Conservation (phyloP, 768 basidiomycete species). For the Dioszegia hungarica region DNA sequence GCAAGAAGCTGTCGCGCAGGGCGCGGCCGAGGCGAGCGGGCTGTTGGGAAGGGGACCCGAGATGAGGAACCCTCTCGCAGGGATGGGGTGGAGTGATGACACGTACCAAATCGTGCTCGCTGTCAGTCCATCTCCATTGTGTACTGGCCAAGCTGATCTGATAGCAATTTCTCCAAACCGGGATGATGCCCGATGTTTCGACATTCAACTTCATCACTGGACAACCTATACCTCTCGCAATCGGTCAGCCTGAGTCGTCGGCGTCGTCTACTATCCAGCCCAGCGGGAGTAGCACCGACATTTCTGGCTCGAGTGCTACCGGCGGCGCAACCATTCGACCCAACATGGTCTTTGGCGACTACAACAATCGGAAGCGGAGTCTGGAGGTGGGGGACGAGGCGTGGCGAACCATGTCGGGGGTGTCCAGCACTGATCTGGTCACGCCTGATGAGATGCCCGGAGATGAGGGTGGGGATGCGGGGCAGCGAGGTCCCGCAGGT, state of each 20-base stretch:
- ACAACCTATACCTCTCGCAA: not conserved
- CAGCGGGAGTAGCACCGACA: no score
- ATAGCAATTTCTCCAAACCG: conserved; percentile 39
- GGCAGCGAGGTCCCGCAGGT: no score
- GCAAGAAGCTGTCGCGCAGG: conserved; percentile 37
- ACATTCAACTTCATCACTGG: conserved; percentile 5
- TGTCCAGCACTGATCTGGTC: no score
- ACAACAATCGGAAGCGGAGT: not conserved
- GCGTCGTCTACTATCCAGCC: no score
- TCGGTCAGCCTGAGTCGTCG: not conserved
- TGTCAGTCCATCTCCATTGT: conserved; percentile 38
- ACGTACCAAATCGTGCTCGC: conserved; percentile 76
- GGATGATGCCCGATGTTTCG: conserved; percentile 32
- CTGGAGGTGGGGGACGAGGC: not conserved
- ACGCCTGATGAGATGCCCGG: no score
- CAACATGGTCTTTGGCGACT: conserved; percentile 27
- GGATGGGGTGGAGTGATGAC: conserved; percentile 82
- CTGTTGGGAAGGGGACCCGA: not conserved
- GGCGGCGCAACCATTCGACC: conserved; percentile 26
- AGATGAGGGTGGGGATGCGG: no score
- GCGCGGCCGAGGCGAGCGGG: conserved; percentile 4
- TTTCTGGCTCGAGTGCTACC: not conserved
- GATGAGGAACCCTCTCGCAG: conserved; percentile 66
- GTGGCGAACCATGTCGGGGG: not conserved
- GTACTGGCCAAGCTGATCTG: not conserved